Evolutionary conservation across 2,329 filamentous ascomycete genomes (phyloP).

Genomic region (Diaporthe eres): DNA sequence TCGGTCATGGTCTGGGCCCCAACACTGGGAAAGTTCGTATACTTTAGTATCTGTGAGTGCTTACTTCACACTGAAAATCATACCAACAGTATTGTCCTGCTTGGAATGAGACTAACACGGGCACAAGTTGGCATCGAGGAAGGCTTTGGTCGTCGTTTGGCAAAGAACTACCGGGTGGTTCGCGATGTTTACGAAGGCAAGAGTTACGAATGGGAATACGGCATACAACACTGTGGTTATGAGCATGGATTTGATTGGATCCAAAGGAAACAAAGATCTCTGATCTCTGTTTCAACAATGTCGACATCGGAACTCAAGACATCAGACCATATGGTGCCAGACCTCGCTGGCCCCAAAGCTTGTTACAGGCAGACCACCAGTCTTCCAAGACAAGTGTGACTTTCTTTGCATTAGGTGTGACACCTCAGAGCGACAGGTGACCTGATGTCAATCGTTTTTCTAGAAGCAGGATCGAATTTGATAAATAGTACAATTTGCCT

Average conservation of each 20-base stretch:
- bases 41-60: not conserved
- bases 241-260: not conserved
- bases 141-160: slow-evolving; percentile 4
- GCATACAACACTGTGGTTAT: too few species aligned
- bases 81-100: too few species aligned
- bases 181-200: not conserved
- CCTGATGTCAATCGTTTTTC: not conserved
- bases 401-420: not conserved
- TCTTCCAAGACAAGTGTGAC: not conserved
- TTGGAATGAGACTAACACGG: not conserved
- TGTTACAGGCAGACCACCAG: not conserved
- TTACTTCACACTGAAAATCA: not conserved
- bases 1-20: not conserved
- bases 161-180: not conserved
- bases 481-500: too few species aligned
- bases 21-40: not conserved
- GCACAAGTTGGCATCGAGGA: not conserved
- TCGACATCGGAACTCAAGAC: not conserved
- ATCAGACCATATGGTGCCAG: not conserved
- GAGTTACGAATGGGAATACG: not conserved
- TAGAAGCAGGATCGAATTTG: not conserved
- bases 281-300: not conserved
- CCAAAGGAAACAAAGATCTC: not conserved
- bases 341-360: not conserved
- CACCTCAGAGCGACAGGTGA: not conserved